Percentiles rank a stretch among this genome's conserved stretches.
Evolutionary conservation across 768 basidiomycete species (phyloP).

Genomic region (Lentinula boryana): DNA sequence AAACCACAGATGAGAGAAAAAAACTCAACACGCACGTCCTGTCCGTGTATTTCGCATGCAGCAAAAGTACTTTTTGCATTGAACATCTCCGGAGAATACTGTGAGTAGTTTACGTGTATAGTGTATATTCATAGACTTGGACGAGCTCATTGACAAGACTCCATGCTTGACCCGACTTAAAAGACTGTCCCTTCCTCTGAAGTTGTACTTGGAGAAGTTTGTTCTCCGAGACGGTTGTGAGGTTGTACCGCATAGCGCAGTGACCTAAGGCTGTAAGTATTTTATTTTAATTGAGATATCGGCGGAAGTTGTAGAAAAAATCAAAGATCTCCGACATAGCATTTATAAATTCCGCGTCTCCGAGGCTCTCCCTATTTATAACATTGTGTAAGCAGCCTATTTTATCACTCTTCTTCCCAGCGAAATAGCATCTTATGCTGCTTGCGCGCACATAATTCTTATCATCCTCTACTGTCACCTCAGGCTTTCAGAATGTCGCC

Average conservation of each 20-base stretch:
- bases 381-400: constrained; percentile 5
- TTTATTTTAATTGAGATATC: not conserved
- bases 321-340: not conserved
- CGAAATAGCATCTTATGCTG: not conserved
- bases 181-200: too few relatives aligned
- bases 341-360: constrained; percentile 1
- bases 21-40: not conserved
- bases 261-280: not conserved
- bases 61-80: not conserved
- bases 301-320: not conserved
- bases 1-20: not conserved
- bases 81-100: not conserved
- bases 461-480: constrained; percentile 18
- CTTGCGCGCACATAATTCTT: not conserved
- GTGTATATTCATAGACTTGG: too few relatives aligned
- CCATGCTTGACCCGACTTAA: too few relatives aligned
- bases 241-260: not conserved
- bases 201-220: too few relatives aligned
- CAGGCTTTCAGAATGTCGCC: constrained; percentile 16
- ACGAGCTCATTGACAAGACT: too few relatives aligned
- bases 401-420: constrained; percentile 4
- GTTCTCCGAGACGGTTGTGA: not conserved
- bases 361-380: not conserved
- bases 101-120: too few relatives aligned
- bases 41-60: not conserved